phyloP scores from a whole-genome alignment of 345 rosid genomes.

The Populus euphratica region DNA sequence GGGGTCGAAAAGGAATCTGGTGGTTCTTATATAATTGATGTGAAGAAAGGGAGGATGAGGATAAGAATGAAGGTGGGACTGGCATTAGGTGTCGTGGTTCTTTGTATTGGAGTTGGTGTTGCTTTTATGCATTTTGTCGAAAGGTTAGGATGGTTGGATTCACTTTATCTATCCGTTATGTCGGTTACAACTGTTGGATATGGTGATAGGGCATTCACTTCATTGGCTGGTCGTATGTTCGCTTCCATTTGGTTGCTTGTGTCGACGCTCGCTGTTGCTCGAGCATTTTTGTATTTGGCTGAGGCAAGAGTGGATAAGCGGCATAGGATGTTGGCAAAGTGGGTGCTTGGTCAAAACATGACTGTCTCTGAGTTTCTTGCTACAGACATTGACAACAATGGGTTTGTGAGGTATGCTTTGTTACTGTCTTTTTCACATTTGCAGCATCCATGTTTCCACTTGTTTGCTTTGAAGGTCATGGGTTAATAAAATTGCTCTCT shows the following conservation, averaged over 20 bases:
- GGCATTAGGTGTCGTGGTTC: conserved; percentile 79
- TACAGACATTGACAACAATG: conserved; percentile 81
- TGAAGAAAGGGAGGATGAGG: conserved; percentile 93
- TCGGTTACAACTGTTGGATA: conserved; percentile 93
- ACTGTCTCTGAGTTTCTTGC: conserved; percentile 79
- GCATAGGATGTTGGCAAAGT: conserved; percentile 68
- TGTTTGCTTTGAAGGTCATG: not conserved
- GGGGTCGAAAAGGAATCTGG: conserved; percentile 34
- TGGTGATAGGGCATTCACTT: conserved; percentile 71
- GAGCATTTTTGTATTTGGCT: conserved; percentile 73
- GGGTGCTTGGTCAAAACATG: conserved; percentile 79
- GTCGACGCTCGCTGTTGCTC: conserved; percentile 83
- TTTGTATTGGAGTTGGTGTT: conserved; percentile 80
- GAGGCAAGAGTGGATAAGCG: conserved; percentile 90
- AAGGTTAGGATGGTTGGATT: conserved; percentile 73
- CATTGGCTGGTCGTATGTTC: conserved; percentile 65
- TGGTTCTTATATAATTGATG: conserved; percentile 64
- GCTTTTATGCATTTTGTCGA: conserved; percentile 78
- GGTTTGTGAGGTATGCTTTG: conserved; percentile 63
- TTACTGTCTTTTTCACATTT: not conserved
- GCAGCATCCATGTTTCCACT: not conserved
- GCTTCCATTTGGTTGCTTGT: conserved; percentile 89
- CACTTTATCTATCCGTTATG: conserved; percentile 89
- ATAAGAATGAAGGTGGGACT: conserved; percentile 89
- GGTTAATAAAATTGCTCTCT: not conserved